A percentile compares a stretch with the other conserved stretches of the same genome.
These are phyloP conservation scores for Suhomyces atakaporum DNA, from an alignment of 1,139 yeast genomes.

Conservation along the genomic window DNA sequence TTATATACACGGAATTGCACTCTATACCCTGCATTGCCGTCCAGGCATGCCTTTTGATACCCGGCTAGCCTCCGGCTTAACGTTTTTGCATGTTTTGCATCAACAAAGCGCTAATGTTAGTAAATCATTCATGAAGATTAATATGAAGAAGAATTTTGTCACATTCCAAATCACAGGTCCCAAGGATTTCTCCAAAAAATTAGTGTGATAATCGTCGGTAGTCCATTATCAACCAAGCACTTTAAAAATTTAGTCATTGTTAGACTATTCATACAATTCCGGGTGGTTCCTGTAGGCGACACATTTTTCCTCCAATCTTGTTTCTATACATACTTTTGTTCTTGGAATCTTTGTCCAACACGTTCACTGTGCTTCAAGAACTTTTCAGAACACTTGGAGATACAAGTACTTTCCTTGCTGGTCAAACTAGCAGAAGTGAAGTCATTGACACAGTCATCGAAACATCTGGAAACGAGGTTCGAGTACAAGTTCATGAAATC, in stretches of 20 bases:
- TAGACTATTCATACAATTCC: too few species aligned
- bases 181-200: too few species aligned
- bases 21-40: neutral
- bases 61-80: slow-evolving; percentile 15
- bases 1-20: neutral
- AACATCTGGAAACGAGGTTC: slow-evolving; percentile 93
- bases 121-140: too few species aligned
- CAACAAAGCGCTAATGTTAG: slow-evolving; percentile 40
- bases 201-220: too few species aligned
- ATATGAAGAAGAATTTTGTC: too few species aligned
- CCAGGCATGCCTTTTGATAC: neutral
- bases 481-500: slow-evolving; percentile 98
- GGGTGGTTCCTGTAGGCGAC: too few species aligned
- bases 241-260: too few species aligned
- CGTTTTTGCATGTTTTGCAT: slow-evolving; percentile 50
- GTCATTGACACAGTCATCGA: slow-evolving; percentile 95
- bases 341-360: slow-evolving; percentile 98
- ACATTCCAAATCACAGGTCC: too few species aligned
- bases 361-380: slow-evolving; percentile 98
- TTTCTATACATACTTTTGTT: slow-evolving; percentile 59
- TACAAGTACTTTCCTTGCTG: slow-evolving; percentile 80
- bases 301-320: neutral
- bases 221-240: too few species aligned
- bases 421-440: slow-evolving; percentile 91
- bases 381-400: slow-evolving; percentile 92